These are phyloP conservation scores for Talaromyces sp. DNA, from an alignment of 2,329 filamentous ascomycete species.

Conservation along the genomic window DNA sequence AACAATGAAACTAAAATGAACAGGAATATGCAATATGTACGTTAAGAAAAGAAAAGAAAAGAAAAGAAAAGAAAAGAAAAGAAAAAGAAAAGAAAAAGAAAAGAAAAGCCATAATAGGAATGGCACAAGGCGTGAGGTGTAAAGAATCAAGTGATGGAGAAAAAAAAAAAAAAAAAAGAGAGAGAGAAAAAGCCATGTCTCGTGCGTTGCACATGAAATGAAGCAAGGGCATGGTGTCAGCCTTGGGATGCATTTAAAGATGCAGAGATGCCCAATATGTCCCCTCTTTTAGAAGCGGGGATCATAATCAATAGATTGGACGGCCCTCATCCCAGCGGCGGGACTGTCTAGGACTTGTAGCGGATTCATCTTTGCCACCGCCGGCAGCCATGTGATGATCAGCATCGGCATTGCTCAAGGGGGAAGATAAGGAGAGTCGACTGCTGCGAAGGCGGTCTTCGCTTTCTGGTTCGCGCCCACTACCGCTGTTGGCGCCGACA, in stretches of 20 bases:
- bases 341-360: slow-evolving; percentile 30
- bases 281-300: background rate
- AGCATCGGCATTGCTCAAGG: slow-evolving; percentile 18
- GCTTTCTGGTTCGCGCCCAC: slow-evolving; percentile 41
- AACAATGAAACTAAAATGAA: slow-evolving; percentile 8
- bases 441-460: slow-evolving; percentile 30
- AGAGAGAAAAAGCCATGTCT: slow-evolving; percentile 8
- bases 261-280: slow-evolving; percentile 14
- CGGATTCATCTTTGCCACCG: slow-evolving; percentile 18
- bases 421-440: slow-evolving; percentile 33
- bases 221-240: slow-evolving; percentile 12
- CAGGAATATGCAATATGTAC: slow-evolving; percentile 24
- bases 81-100: slow-evolving; percentile 9
- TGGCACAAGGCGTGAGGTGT: background rate
- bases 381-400: slow-evolving; percentile 5
- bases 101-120: background rate
- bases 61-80: slow-evolving; percentile 4
- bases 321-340: slow-evolving; percentile 47
- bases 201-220: slow-evolving; percentile 7
- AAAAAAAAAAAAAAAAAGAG: background rate
- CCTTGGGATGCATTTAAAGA: slow-evolving; percentile 1
- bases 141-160: background rate
- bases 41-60: slow-evolving; percentile 3
- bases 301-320: slow-evolving; percentile 41
- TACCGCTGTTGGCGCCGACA: slow-evolving; percentile 56